Percentiles rank a stretch among this genome's conserved stretches.
Evolutionary conservation across 805 yeast genomes (phyloP).

Genomic region (Yarrowia yakushimensis): DNA sequence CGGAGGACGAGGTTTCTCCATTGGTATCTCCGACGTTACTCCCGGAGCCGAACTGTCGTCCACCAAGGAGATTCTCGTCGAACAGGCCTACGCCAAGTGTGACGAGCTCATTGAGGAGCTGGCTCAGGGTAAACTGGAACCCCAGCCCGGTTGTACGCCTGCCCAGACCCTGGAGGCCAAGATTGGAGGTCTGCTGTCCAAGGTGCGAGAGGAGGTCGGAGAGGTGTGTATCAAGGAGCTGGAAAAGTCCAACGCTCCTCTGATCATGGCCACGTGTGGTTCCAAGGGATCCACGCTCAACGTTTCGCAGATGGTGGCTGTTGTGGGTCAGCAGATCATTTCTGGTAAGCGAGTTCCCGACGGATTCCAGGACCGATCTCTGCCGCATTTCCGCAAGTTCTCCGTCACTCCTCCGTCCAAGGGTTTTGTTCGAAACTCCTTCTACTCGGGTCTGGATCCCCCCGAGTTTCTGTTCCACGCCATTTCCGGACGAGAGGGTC

Average conservation of each 20-base stretch:
- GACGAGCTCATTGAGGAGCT: slow-evolving; percentile 80
- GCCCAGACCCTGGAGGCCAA: slow-evolving; percentile 97
- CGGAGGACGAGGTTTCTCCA: slow-evolving; percentile 94
- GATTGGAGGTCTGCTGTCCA: slow-evolving; percentile 91
- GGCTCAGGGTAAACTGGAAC: slow-evolving; percentile 83
- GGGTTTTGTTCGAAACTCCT: slow-evolving; percentile 96
- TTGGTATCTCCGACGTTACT: slow-evolving; percentile 96
- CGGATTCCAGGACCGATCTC: slow-evolving; percentile 98
- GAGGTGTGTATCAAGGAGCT: slow-evolving; percentile 93
- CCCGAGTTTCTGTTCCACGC: slow-evolving; percentile 98
- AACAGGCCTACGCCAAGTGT: slow-evolving; percentile 83
- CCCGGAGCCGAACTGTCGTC: slow-evolving; percentile 75
- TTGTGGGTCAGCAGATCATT: slow-evolving; percentile 98
- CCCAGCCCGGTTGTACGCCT: slow-evolving; percentile 98
- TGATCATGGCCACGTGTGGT: slow-evolving; percentile 99
- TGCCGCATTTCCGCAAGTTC: slow-evolving; percentile 94
- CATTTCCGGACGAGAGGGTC: slow-evolving; percentile 98
- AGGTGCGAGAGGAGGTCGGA: slow-evolving; percentile 98
- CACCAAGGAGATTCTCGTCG: slow-evolving; percentile 84
- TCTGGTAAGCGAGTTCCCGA: slow-evolving; percentile 99
- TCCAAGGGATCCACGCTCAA: slow-evolving; percentile 97
- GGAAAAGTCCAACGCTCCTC: slow-evolving; percentile 87
- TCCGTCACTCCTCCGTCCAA: slow-evolving; percentile 97
- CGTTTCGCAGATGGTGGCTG: slow-evolving; percentile 99
- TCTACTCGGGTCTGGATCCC: slow-evolving; percentile 89